Evolutionary conservation across 2,329 filamentous ascomycete genomes (phyloP).

Genomic region (Lizonia empirigonia): DNA sequence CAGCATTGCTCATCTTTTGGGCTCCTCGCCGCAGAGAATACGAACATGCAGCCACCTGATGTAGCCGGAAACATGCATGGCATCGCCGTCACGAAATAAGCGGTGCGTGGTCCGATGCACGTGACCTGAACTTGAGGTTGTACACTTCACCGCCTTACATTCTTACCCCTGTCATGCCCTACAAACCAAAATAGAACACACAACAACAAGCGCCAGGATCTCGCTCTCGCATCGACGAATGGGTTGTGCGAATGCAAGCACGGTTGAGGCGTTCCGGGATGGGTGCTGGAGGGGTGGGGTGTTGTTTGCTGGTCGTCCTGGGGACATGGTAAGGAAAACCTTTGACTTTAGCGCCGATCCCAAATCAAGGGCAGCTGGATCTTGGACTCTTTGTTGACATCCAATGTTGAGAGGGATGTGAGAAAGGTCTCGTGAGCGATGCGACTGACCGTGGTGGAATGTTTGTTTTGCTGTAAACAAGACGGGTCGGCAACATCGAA

Average conservation of each 20-base stretch:
- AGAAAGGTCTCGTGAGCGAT: not conserved
- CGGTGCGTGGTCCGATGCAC: not conserved
- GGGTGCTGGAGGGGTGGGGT: not conserved
- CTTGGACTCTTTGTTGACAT: not conserved
- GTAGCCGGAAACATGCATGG: not conserved
- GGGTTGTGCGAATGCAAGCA: conserved; percentile 12
- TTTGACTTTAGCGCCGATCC: not conserved
- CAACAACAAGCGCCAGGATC: conserved; percentile 4
- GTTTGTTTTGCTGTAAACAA: conserved; percentile 13
- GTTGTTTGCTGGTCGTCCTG: not conserved
- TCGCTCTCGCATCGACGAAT: not conserved
- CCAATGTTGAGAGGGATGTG: not conserved
- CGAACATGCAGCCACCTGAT: not conserved
- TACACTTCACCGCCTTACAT: conserved; percentile 7
- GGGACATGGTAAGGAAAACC: not conserved
- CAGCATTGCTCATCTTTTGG: not conserved
- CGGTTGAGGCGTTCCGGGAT: not conserved
- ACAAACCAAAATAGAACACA: conserved; percentile 7
- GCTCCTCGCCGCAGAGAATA: not conserved
- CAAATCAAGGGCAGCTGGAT: not conserved
- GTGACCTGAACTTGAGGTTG: conserved; percentile 2
- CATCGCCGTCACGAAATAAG: not conserved
- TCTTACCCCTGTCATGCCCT: not conserved
- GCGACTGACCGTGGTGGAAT: conserved; percentile 2
- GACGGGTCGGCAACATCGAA: not conserved